These are phyloP conservation scores for Pichia sp. DNA, from an alignment of 1,139 yeast genomes.

Conservation along the genomic window DNA sequence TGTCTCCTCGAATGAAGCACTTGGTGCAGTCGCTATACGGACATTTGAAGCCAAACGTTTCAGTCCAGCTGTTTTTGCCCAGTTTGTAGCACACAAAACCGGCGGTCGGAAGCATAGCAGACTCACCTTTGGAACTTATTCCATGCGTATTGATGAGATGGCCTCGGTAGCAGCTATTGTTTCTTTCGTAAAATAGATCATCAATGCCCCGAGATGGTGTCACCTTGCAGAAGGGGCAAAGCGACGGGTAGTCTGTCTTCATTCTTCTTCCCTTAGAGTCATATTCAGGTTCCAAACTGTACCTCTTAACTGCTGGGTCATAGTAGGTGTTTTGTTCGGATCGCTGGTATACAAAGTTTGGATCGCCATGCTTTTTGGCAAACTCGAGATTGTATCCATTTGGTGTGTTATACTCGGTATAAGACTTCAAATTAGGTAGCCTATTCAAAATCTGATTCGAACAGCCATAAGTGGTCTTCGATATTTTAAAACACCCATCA, in stretches of 20 bases:
- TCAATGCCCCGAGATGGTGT: conserved; percentile 4
- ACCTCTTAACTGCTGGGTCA: conserved; percentile 11
- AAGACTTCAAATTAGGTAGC: conserved; percentile 7
- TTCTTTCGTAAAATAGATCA: conserved; percentile 13
- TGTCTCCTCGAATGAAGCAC: conserved; percentile 11
- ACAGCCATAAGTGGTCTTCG: conserved; percentile 10
- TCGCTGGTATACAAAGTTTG: conserved; percentile 2
- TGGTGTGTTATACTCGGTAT: conserved; percentile 10
- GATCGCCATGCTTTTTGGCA: conserved; percentile 6
- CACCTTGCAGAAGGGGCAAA: conserved; percentile 12
- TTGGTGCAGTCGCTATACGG: conserved; percentile 7
- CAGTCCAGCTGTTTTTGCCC: conserved; percentile 10
- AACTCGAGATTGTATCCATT: conserved; percentile 8
- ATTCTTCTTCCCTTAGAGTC: conserved; percentile 7
- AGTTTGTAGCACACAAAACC: conserved; percentile 12
- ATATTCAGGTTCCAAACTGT: not conserved
- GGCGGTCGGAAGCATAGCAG: conserved; percentile 7
- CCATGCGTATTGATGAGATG: conserved; percentile 17
- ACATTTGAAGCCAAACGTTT: conserved; percentile 11
- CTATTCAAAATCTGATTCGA: conserved; percentile 5
- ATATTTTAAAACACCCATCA: conserved; percentile 9
- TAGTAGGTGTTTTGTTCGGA: conserved; percentile 6
- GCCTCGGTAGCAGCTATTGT: conserved; percentile 16
- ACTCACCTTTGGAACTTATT: conserved; percentile 9
- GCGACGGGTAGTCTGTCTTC: conserved; percentile 12